A percentile compares a stretch with the other conserved stretches of the same genome.
Evolutionary conservation across 208 protist species (phyloP).

Genomic region (Leishmania turanica): DNA sequence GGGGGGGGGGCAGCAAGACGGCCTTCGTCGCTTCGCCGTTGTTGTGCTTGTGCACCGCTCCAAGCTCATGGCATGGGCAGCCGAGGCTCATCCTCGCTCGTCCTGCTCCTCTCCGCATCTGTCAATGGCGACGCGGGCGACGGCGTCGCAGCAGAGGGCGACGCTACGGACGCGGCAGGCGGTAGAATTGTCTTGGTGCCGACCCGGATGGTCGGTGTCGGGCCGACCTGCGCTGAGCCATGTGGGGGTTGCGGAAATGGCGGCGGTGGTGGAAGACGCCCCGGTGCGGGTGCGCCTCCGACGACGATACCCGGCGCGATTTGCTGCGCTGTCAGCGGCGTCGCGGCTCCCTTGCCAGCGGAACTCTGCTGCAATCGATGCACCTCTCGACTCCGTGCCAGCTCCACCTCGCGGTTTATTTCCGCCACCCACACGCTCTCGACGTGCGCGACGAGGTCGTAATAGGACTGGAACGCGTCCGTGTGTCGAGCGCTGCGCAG

Average conservation of each 20-base stretch:
- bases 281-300: constrained; percentile 30
- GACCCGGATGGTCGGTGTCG: constrained; percentile 12
- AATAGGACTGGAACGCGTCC: constrained; percentile 71
- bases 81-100: neutral
- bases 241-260: neutral
- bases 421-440: constrained; percentile 57
- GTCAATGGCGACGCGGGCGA: neutral
- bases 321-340: constrained; percentile 34
- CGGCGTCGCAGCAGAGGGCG: neutral
- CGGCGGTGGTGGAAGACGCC: constrained; percentile 4
- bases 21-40: neutral
- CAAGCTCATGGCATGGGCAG: neutral
- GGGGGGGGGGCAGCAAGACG: no score
- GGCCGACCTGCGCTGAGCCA: neutral
- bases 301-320: constrained; percentile 52
- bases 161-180: neutral
- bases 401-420: constrained; percentile 44
- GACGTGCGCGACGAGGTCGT: constrained; percentile 48
- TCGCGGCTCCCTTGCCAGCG: constrained; percentile 33
- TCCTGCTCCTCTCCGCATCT: neutral
- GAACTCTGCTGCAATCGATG: constrained; percentile 34
- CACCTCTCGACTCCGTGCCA: constrained; percentile 31
- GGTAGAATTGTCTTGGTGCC: constrained; percentile 6
- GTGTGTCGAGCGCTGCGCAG: constrained; percentile 62
- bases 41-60: no score